Conservation (phyloP, 202 grass and related monocot genomes). For the Panicum virgatum region DNA sequence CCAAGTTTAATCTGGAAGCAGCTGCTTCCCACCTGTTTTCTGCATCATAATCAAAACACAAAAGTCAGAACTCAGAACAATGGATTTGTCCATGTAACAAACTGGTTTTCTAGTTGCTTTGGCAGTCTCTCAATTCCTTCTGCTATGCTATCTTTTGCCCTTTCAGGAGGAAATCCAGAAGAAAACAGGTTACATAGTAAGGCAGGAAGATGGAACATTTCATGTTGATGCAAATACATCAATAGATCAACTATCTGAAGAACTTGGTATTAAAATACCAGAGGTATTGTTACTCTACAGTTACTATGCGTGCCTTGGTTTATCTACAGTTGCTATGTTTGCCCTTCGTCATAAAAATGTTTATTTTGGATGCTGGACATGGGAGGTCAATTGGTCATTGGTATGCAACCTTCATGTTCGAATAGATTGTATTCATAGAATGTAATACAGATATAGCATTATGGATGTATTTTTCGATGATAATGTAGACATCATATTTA, state of each 20-base stretch:
- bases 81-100: neutral
- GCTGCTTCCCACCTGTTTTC: constrained; percentile 6
- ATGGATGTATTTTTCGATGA: neutral
- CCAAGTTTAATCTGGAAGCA: neutral
- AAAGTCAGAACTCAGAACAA: neutral
- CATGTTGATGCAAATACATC: constrained; percentile 99
- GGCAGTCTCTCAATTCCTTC: constrained; percentile 18
- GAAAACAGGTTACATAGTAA: constrained; percentile 96
- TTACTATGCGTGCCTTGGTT: neutral
- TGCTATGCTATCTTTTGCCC: neutral
- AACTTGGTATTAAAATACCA: constrained; percentile 93
- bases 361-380: constrained; percentile 3
- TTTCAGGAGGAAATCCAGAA: constrained; percentile 95
- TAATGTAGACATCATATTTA: constrained; percentile 1
- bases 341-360: neutral
- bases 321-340: neutral
- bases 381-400: neutral
- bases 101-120: constrained; percentile 14
- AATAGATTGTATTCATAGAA: neutral
- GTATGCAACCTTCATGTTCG: neutral
- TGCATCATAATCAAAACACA: neutral
- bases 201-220: constrained; percentile 89
- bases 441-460: neutral
- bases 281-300: constrained; percentile 56
- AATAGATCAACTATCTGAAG: constrained; percentile 91